Evolutionary conservation across 2,329 filamentous ascomycete genomes (phyloP).

Genomic region (Ascochyta viciae-villosae): DNA sequence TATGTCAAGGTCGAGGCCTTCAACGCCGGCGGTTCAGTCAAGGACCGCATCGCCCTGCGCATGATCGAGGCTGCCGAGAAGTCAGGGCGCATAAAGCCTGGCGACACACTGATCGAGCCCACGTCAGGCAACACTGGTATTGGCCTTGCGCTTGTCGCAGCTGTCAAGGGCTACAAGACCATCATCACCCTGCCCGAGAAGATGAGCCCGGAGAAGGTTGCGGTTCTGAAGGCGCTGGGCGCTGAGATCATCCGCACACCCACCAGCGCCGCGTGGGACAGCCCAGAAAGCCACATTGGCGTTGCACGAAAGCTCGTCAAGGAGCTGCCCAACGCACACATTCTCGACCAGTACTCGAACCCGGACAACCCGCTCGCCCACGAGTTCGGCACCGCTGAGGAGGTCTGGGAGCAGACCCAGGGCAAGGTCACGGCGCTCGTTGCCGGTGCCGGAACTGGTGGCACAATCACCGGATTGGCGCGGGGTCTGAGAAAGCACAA

Average conservation of each 20-base stretch:
- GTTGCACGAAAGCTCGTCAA: slow-evolving; percentile 89
- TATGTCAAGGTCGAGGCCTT: slow-evolving; percentile 93
- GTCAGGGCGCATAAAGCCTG: slow-evolving; percentile 91
- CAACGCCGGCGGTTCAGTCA: slow-evolving; percentile 92
- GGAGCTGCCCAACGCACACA: slow-evolving; percentile 96
- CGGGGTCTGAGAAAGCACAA: slow-evolving; percentile 88
- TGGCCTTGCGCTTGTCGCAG: slow-evolving; percentile 89
- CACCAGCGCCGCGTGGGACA: slow-evolving; percentile 93
- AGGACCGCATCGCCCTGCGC: slow-evolving; percentile 92
- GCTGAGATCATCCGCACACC: slow-evolving; percentile 98
- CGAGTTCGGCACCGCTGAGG: slow-evolving; percentile 91
- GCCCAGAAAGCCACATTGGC: slow-evolving; percentile 94
- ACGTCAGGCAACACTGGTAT: slow-evolving; percentile 99
- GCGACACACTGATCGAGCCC: slow-evolving; percentile 96
- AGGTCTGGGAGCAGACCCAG: slow-evolving; percentile 91
- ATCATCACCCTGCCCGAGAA: slow-evolving; percentile 99
- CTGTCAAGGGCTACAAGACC: slow-evolving; percentile 96
- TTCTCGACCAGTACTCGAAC: slow-evolving; percentile 96
- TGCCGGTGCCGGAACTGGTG: slow-evolving; percentile 92
- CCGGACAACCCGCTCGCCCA: slow-evolving; percentile 90
- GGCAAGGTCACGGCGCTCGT: slow-evolving; percentile 84
- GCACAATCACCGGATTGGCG: slow-evolving; percentile 90
- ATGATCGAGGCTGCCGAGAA: slow-evolving; percentile 98
- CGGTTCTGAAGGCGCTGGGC: slow-evolving; percentile 89
- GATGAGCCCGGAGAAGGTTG: slow-evolving; percentile 98